These are phyloP conservation scores for Kockovaella imperatae DNA, from an alignment of 768 basidiomycete genomes.

Conservation along the genomic window DNA sequence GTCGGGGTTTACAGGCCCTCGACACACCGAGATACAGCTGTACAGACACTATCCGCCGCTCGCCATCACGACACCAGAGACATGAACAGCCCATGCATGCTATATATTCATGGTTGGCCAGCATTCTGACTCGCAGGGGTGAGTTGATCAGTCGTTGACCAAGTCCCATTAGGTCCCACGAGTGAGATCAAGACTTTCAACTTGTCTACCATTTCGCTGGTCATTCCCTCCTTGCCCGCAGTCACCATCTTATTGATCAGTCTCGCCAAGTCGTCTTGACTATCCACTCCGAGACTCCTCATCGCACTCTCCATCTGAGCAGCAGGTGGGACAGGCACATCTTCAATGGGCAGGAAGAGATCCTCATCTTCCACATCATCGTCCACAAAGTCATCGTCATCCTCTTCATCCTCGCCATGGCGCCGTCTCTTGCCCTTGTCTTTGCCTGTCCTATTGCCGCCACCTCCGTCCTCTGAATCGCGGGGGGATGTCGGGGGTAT, in stretches of 20 bases:
- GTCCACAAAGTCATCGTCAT: constrained; percentile 1
- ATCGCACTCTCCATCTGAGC: constrained; percentile 17
- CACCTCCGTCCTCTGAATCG: neutral
- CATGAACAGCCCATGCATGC: no score
- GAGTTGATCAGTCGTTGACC: no score
- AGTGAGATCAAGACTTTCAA: constrained; percentile 10
- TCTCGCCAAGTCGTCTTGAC: constrained; percentile 15
- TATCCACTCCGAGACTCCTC: constrained; percentile 20
- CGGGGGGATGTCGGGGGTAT: neutral
- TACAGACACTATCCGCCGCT: no score
- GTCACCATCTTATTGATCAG: constrained; percentile 22
- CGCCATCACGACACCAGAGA: no score
- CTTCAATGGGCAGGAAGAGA: constrained; percentile 23
- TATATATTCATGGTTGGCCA: no score
- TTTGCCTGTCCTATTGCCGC: neutral
- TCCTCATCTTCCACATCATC: constrained; percentile 22
- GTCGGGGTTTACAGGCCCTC: neutral
- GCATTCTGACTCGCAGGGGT: no score
- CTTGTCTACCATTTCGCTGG: constrained; percentile 17
- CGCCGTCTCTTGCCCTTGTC: neutral
- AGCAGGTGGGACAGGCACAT: constrained; percentile 16
- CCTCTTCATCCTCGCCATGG: neutral
- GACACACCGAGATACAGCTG: no score
- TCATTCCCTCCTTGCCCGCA: constrained; percentile 17
- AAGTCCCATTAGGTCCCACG: constrained; percentile 1